Conservation (phyloP, 2,329 filamentous ascomycete genomes). For the Aspergillus sp. region DNA sequence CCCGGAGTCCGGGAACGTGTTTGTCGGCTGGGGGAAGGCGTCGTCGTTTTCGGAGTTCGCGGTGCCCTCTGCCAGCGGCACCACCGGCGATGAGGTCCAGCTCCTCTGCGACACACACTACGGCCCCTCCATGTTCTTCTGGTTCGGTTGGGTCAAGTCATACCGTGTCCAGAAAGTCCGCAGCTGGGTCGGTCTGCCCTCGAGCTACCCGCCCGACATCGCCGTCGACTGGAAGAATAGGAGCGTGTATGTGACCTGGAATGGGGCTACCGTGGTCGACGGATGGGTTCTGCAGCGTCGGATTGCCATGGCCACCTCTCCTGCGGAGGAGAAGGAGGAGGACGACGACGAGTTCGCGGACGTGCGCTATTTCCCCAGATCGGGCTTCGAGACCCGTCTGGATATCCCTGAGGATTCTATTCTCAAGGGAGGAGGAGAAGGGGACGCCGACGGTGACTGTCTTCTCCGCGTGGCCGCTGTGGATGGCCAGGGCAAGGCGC, state of each 20-base stretch:
- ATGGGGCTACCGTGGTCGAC: slow-evolving; percentile 27
- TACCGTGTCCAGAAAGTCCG: slow-evolving; percentile 47
- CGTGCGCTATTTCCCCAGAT: slow-evolving; percentile 8
- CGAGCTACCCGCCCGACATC: slow-evolving; percentile 25
- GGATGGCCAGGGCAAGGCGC: slow-evolving; percentile 9
- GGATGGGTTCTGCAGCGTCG: slow-evolving; percentile 17
- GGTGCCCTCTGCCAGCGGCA: no score
- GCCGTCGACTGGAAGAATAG: slow-evolving; percentile 5
- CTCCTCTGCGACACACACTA: slow-evolving; percentile 21
- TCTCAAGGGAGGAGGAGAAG: no score
- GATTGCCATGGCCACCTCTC: no score
- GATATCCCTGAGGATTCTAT: slow-evolving; percentile 1
- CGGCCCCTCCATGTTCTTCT: slow-evolving; percentile 38
- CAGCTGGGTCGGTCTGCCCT: slow-evolving; percentile 46
- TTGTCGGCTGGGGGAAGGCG: slow-evolving; percentile 44
- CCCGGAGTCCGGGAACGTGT: slow-evolving; percentile 30
- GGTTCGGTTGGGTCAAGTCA: slow-evolving; percentile 41
- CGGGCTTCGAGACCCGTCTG: slow-evolving; percentile 16
- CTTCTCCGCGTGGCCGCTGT: slow-evolving; percentile 14
- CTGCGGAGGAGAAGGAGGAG: slow-evolving; percentile 10
- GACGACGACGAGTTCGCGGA: slow-evolving; percentile 9
- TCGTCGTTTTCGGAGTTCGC: slow-evolving; percentile 43
- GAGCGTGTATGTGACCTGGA: slow-evolving; percentile 25
- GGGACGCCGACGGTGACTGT: slow-evolving; percentile 2
- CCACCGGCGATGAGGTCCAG: no score